Conservation (phyloP, 345 rosid genomes). For the Syzygium grande region DNA sequence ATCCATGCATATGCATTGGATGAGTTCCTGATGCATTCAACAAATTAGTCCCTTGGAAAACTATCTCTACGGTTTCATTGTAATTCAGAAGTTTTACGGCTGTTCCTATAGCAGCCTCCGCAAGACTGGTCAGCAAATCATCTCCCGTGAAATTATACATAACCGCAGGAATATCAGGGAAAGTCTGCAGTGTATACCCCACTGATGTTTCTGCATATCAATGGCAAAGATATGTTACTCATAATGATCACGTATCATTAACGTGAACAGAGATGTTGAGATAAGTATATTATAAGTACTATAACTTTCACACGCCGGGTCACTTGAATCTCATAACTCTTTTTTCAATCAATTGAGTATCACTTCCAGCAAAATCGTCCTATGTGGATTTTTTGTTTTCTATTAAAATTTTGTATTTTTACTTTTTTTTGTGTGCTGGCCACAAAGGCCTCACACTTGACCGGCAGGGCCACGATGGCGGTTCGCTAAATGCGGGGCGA, state of each 20-base stretch:
- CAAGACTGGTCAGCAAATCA: not conserved
- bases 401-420: too few relatives aligned
- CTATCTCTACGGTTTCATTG: slow-evolving; percentile 3
- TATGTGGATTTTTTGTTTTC: too few relatives aligned
- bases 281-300: too few relatives aligned
- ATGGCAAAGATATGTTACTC: not conserved
- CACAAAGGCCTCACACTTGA: too few relatives aligned
- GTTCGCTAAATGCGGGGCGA: too few relatives aligned
- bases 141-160: not conserved
- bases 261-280: too few relatives aligned
- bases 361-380: too few relatives aligned
- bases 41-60: slow-evolving; percentile 8
- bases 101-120: not conserved
- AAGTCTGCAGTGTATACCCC: not conserved
- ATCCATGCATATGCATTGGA: slow-evolving; percentile 9
- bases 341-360: too few relatives aligned
- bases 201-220: not conserved
- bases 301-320: too few relatives aligned
- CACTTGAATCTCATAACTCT: too few relatives aligned
- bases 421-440: too few relatives aligned
- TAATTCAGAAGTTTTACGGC: slow-evolving; percentile 7
- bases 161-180: not conserved
- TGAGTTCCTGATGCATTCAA: not conserved
- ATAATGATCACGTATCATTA: not conserved
- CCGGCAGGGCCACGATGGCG: too few relatives aligned